Percentiles rank a stretch among this genome's conserved stretches.
These are phyloP conservation scores for Penicillium sp. DNA, from an alignment of 2,329 filamentous ascomycete genomes.

Conservation along the genomic window DNA sequence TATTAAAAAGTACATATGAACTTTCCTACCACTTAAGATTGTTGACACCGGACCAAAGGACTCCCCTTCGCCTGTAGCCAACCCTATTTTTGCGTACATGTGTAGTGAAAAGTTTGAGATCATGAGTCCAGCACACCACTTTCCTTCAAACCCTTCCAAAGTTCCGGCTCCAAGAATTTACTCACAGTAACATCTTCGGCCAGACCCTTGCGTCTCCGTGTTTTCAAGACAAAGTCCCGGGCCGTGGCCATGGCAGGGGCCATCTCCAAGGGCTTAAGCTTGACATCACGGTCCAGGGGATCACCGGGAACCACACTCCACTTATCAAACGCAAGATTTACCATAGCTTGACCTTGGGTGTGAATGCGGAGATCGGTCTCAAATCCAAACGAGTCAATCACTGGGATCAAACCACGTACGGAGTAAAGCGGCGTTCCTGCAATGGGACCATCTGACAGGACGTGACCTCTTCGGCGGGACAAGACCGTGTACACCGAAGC, in stretches of 20 bases:
- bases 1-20: conserved; percentile 28
- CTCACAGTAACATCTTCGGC: conserved; percentile 94
- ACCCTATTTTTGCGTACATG: conserved; percentile 7
- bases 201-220: conserved; percentile 84
- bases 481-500: conserved; percentile 89
- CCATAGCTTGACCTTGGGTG: conserved; percentile 86
- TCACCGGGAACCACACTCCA: conserved; percentile 97
- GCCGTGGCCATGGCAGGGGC: conserved; percentile 86
- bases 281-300: conserved; percentile 83
- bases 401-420: conserved; percentile 85
- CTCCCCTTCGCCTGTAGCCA: neutral
- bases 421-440: conserved; percentile 92
- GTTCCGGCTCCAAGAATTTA: conserved; percentile 93
- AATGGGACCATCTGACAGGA: conserved; percentile 89
- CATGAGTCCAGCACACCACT: conserved; percentile 76
- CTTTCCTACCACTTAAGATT: conserved; percentile 2
- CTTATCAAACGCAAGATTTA: conserved; percentile 89
- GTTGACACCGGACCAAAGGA: conserved; percentile 15
- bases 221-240: conserved; percentile 95
- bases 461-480: conserved; percentile 82
- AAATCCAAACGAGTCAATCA: conserved; percentile 97
- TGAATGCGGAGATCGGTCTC: conserved; percentile 96
- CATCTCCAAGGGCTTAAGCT: conserved; percentile 80
- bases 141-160: conserved; percentile 84
- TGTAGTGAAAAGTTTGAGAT: conserved; percentile 10